These are phyloP conservation scores for Escovopsis sp. DNA, from an alignment of 2,329 filamentous ascomycete genomes.

Conservation along the genomic window DNA sequence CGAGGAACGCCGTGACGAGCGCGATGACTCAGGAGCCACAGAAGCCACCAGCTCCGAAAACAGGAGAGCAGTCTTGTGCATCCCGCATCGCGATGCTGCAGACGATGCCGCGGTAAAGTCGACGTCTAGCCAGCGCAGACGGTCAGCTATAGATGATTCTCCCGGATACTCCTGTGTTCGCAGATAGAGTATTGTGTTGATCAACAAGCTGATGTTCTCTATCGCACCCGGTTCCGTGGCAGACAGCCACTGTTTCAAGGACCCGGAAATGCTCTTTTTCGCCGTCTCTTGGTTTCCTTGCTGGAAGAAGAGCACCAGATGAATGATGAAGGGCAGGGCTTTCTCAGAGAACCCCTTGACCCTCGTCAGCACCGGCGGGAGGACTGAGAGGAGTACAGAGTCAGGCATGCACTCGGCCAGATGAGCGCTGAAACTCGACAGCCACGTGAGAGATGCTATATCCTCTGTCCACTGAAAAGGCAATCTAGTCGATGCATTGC, in stretches of 20 bases:
- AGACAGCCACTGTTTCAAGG: conserved; percentile 50
- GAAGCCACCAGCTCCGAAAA: conserved; percentile 62
- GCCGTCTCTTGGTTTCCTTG: conserved; percentile 43
- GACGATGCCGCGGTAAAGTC: conserved; percentile 56
- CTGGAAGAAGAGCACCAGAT: conserved; percentile 62
- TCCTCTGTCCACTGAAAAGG: conserved; percentile 18
- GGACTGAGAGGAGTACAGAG: conserved; percentile 53
- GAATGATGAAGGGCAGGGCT: conserved; percentile 71
- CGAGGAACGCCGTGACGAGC: conserved; percentile 54
- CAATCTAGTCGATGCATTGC: conserved; percentile 5
- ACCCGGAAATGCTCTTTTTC: conserved; percentile 49
- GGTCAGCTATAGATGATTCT: conserved; percentile 66
- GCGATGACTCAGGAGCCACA: conserved; percentile 24
- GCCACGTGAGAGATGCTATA: conserved; percentile 40
- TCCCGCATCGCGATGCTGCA: conserved; percentile 62
- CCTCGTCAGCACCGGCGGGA: conserved; percentile 50
- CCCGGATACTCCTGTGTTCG: conserved; percentile 61
- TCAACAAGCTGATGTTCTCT: conserved; percentile 55
- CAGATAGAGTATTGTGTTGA: conserved; percentile 77
- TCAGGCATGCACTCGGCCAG: conserved; percentile 44
- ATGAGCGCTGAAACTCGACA: conserved; percentile 43
- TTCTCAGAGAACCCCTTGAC: conserved; percentile 58
- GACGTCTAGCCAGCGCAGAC: conserved; percentile 73
- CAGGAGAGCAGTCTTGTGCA: conserved; percentile 76
- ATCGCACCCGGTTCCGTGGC: conserved; percentile 24